Evolutionary conservation across 768 basidiomycete genomes (phyloP), one percentile per base, ranked within the genome.

Genomic region (Leccinum imitatum): DNA sequence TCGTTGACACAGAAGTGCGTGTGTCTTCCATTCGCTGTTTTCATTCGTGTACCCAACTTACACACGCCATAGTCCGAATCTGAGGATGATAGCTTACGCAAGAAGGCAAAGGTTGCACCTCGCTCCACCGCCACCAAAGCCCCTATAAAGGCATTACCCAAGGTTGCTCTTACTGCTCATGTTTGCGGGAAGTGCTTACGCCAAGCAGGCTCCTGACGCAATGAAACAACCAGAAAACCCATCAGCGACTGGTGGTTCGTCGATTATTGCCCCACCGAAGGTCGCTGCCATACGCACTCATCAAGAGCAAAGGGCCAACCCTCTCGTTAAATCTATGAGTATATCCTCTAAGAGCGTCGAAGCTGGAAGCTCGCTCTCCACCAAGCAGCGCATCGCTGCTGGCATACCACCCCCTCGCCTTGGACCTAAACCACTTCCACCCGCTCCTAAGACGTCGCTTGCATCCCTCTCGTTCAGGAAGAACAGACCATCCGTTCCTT

Each of bases 311-410:
- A 67, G 56, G 54, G 1, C 52, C 44, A 58, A 71, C 50, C 75
- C 76, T 47, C 59, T 73, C 27, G 76, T 77, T 3, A 76, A 76
- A 56, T 15, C 71, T 9, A 66, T 76, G 37, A 55, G 50, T 55
- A 39, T 74, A 35, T 59, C 71, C 1, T 50, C 69, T 33, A 23
- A 58, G 31, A 71, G 61, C 21, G 62, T 69, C 30, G 71, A 63
- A 46, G 64, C 63, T 48, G 72, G 71, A 35, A 78, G 75, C 59
- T 75, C 77, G 10, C 75, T 85, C 30, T 73, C 78, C 37, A 85
- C 82, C 2, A 85, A 85, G 65, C 79, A 82, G 54, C 77, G 82
- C 6, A 65, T 85, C 6, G 74, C 76, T 25, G 75, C 77, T 47
- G 75, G 73, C 10, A 78, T 80, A 14, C 67, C 78, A 23, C 73